Evolutionary conservation across 495 filamentous ascomycete genomes (phyloP).

Genomic region (Lasiosphaeria miniovina): DNA sequence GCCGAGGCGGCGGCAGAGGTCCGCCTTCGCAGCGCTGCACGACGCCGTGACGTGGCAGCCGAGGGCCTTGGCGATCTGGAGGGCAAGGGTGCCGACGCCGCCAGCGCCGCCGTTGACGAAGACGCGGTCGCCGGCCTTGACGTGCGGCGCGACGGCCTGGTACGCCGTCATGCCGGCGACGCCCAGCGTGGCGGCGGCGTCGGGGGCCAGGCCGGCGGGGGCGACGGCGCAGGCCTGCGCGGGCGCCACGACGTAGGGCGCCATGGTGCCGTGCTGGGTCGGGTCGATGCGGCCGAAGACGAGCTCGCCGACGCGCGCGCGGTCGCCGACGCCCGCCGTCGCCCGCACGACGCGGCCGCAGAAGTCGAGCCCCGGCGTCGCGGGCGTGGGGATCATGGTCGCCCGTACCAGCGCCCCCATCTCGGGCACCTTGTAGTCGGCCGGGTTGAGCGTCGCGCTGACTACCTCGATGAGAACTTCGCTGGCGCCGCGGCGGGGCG

Average conservation of each 20-base stretch:
- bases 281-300: constrained; percentile 54
- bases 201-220: constrained; percentile 46
- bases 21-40: constrained; percentile 58
- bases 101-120: constrained; percentile 70
- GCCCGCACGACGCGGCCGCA: constrained; percentile 54
- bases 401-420: constrained; percentile 38
- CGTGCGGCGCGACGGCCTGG: constrained; percentile 54
- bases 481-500: constrained; percentile 37
- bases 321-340: constrained; percentile 28
- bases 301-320: constrained; percentile 47
- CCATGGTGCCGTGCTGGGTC: constrained; percentile 49
- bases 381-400: constrained; percentile 40
- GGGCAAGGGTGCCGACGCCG: constrained; percentile 58
- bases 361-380: constrained; percentile 63
- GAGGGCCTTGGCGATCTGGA: constrained; percentile 65
- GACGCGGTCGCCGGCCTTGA: constrained; percentile 53
- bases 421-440: constrained; percentile 68
- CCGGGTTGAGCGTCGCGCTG: constrained; percentile 59
- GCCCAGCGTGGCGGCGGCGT: constrained; percentile 52
- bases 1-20: constrained; percentile 56
- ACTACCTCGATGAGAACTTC: constrained; percentile 56
- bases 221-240: constrained; percentile 32
- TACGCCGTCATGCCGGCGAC: constrained; percentile 59
- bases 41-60: constrained; percentile 60
- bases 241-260: constrained; percentile 48